Evolutionary conservation across 23 red algal genomes (phyloP), one percentile per base, ranked within the genome.

Genomic region (Gracilaria caudata): DNA sequence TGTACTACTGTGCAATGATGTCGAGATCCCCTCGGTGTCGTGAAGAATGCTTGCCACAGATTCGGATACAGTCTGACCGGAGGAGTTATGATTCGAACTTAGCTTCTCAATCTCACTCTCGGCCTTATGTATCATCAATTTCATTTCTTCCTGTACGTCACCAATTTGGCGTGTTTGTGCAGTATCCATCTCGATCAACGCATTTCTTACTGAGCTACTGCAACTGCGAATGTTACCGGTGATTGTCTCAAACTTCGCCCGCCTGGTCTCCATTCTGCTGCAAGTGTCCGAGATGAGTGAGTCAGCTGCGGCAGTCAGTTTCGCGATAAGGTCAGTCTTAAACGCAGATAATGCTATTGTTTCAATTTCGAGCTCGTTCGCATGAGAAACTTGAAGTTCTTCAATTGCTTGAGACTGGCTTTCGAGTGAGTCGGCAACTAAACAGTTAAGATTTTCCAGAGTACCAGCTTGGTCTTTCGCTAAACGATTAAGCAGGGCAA

Each of bases 101-200:
- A 75, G 40, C 33, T 26, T 49, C 11, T 75, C 70, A 46, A 75
- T 49, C 40, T 75, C 70, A 26, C 40, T 25, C 33, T 75, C 70
- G 14, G 70, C 70, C 19, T 46, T 46, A 14, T 75, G 37, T 8
- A 75, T 75, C 70, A 46, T 75, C 39, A 49, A 47, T 47, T 75
- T 75, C 70, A 75, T 75, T 47, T 43, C 70, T 49, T 75, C 70
- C 70, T 75, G 70, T 8, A 34, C 29, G 16, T 75, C 40, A 47
- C 39, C 70, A 43, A 75, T 19, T 26, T 17, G 70, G 19, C 43
- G 20, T 43, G 70, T 49, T 7, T 75, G 70, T 49, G 70, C 28
- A 3, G 20, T 11, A 39, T 75, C 21, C 37, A 46, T 43, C 7
- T 75, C 43, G n/a, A 6, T 6, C 43, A 75, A 24, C 7, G 39